These are phyloP conservation scores for Beta vulgaris DNA, from an alignment of 148 eudicot species.

Conservation along the genomic window DNA sequence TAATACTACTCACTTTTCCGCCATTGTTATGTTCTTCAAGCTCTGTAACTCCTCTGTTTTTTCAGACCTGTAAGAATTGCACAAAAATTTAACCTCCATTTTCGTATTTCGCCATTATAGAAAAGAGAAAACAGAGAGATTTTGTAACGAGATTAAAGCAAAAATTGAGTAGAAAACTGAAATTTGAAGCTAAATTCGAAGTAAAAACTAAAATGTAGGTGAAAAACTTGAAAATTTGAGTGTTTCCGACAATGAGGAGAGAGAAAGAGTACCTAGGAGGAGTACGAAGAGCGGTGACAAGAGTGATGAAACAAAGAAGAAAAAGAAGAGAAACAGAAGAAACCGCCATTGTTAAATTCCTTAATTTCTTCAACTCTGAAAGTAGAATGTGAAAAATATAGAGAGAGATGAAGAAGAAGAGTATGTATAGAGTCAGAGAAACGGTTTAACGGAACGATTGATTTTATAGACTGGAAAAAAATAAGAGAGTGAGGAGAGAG, in stretches of 20 bases:
- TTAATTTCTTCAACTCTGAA: not conserved
- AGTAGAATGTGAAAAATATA: not conserved
- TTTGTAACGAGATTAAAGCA: too few relatives aligned
- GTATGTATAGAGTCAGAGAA: not conserved
- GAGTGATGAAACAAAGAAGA: conserved; percentile 18
- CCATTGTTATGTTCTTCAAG: conserved; percentile 41
- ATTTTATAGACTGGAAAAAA: conserved; percentile 26
- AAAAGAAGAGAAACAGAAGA: conserved; percentile 15
- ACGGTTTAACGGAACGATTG: conserved; percentile 15
- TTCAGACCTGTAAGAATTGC: conserved; percentile 22
- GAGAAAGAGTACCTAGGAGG: conserved; percentile 15
- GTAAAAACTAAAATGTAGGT: not conserved
- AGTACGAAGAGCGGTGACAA: conserved; percentile 13
- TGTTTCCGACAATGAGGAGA: not conserved
- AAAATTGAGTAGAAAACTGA: not conserved
- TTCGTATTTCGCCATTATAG: not conserved
- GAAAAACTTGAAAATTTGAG: not conserved
- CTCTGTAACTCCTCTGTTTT: conserved; percentile 24
- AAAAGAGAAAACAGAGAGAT: too few relatives aligned
- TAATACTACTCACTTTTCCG: conserved; percentile 25
- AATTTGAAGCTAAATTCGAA: not conserved
- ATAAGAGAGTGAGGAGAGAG: not conserved
- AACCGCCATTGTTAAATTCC: conserved; percentile 31
- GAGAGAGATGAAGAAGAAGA: not conserved
- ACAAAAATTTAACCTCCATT: not conserved